Base-by-base conservation (phyloP, 2,329 filamentous ascomycete species). In the Leptographium radiaticola region DNA sequence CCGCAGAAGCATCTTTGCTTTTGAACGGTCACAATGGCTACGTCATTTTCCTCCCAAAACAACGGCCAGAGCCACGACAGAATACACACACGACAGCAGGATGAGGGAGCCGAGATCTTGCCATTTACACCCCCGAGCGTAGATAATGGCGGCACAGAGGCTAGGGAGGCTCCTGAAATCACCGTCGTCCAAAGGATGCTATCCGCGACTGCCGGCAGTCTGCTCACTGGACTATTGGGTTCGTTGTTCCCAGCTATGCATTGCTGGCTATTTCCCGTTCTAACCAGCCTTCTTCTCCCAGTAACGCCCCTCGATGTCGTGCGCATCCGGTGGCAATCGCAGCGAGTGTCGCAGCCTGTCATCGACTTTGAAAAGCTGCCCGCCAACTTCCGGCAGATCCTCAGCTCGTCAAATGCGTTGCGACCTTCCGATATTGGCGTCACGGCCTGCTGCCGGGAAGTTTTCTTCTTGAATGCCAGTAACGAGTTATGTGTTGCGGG, bases 231-330 rank as follows among this genome's bases (percentile, higher is more conserved):
- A 20, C 69, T 97, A 31, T 77, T 97, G 44, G 88, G 90, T 95
- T 40, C 4, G 53, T 44, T 12, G 3, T 13, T 25, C 25, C 25
- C 25, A 25, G 25, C 43, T 45, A 25, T 20, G 40, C 20, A 44
- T 33, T 31, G 12, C 5, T 8, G 43, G 9, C 3, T 6, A 25
- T 25, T 44, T 18, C 4, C 43, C 6, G 18, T 48, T 40, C 36
- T 36, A 13, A 33, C 40, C 2, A 6, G 2, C 18, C 42, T 12
- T 31, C 8, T 18, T 16, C 15, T n/a, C 9, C 9, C 60, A 94
- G 91, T 95, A 36, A 98, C 93, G 6, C 93, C 93, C 48, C 83
- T 98, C 52, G 93, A 98, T 65, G 93, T 98, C 58, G 93, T 98
- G 57, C 88, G 93, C 58, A 89, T 98, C 48, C 89, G 93, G 58